Conservation (phyloP, 2,329 filamentous ascomycete species). For the Pseudopyrenochaeta lycopersici region DNA sequence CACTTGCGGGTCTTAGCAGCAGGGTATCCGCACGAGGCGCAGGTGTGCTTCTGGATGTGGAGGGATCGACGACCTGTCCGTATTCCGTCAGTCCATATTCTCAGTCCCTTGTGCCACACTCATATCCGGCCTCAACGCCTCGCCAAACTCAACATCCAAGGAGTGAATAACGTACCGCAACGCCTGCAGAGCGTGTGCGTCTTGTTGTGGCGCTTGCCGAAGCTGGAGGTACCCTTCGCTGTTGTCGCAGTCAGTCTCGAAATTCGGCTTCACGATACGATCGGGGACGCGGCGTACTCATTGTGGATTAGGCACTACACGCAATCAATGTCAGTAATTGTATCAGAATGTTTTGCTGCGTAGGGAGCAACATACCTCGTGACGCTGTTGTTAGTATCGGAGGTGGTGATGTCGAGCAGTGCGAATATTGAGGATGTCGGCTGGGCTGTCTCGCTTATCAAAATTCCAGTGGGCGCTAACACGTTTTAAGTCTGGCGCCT, state of each 20-base stretch:
- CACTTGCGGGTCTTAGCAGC: constrained; percentile 97
- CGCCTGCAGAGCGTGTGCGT: constrained; percentile 98
- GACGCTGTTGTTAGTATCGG: constrained; percentile 50
- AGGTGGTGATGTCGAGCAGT: constrained; percentile 33
- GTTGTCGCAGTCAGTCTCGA: constrained; percentile 57
- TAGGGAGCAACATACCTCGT: constrained; percentile 39
- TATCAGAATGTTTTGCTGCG: neutral
- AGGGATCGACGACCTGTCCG: constrained; percentile 86
- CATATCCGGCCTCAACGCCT: constrained; percentile 6
- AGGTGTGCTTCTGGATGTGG: constrained; percentile 99
- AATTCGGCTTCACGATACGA: constrained; percentile 33
- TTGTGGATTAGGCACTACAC: constrained; percentile 61
- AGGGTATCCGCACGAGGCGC: constrained; percentile 95
- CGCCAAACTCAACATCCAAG: constrained; percentile 16
- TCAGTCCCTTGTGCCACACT: constrained; percentile 4
- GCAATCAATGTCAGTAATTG: constrained; percentile 30
- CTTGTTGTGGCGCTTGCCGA: constrained; percentile 92
- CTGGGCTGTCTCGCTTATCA: constrained; percentile 7
- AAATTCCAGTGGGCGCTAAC: constrained; percentile 20
- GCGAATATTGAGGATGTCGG: neutral
- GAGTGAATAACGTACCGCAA: constrained; percentile 77
- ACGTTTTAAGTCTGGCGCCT: constrained; percentile 7
- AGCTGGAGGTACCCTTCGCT: constrained; percentile 78
- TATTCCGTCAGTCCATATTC: constrained; percentile 46
- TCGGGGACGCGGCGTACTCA: constrained; percentile 60